phyloP scores from a whole-genome alignment of 306 rosid genomes.

The Medicago lupulina region DNA sequence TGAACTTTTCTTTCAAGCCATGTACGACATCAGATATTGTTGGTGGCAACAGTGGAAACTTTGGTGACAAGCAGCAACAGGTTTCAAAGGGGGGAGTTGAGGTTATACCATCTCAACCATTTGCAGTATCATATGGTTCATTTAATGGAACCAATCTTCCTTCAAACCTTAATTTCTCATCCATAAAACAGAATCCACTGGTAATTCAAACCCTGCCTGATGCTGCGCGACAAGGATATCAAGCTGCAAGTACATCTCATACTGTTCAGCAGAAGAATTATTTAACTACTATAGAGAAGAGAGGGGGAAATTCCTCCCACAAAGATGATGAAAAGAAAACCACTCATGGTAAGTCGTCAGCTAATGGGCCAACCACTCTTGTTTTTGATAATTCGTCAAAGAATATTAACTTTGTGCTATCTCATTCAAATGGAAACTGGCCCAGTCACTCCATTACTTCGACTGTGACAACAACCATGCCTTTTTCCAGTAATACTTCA shows the following conservation, averaged over 20 bases:
- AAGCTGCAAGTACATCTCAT: slow-evolving; percentile 50
- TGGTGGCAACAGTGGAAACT: slow-evolving; percentile 51
- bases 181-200: slow-evolving; percentile 50
- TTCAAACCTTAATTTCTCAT: slow-evolving; percentile 60
- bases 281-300: slow-evolving; percentile 53
- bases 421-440: slow-evolving; percentile 57
- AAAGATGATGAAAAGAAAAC: slow-evolving; percentile 57
- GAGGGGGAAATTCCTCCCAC: slow-evolving; percentile 48
- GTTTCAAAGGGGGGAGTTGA: slow-evolving; percentile 59
- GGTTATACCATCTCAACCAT: slow-evolving; percentile 61
- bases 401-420: slow-evolving; percentile 62
- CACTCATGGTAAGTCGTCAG: slow-evolving; percentile 52
- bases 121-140: slow-evolving; percentile 65
- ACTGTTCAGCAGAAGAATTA: slow-evolving; percentile 56
- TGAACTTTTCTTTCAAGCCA: slow-evolving; percentile 65
- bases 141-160: slow-evolving; percentile 50
- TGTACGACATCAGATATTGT: slow-evolving; percentile 48
- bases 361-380: slow-evolving; percentile 61
- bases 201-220: slow-evolving; percentile 64
- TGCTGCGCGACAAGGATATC: slow-evolving; percentile 55
- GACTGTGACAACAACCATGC: slow-evolving; percentile 43
- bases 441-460: slow-evolving; percentile 52
- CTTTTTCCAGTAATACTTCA: slow-evolving; percentile 50
- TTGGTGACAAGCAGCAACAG: slow-evolving; percentile 56
- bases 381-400: slow-evolving; percentile 71